Evolutionary conservation across 345 rosid species (phyloP).

Genomic region (Salix purpurea): DNA sequence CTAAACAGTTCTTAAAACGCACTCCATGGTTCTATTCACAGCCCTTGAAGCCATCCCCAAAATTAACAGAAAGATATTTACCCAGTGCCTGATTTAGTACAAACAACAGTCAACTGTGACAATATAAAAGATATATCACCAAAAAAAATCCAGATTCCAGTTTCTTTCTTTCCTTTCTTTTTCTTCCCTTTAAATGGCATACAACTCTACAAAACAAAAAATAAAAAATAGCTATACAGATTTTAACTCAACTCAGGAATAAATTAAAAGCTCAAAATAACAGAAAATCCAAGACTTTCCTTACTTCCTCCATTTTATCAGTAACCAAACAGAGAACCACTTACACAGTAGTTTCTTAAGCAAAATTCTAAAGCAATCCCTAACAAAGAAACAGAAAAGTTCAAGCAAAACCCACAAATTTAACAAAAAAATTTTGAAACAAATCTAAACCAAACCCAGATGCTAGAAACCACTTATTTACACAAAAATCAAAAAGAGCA

Average conservation of each 20-base stretch:
- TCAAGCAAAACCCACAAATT: slow-evolving; percentile 17
- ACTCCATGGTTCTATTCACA: background rate
- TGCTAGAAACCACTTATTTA: slow-evolving; percentile 8
- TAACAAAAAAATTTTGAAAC: background rate
- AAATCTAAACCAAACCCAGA: slow-evolving; percentile 18
- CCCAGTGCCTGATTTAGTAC: background rate
- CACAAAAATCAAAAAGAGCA: background rate
- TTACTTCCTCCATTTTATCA: background rate
- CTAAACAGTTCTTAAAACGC: background rate
- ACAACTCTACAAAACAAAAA: background rate
- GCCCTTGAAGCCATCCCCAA: background rate
- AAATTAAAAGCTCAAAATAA: background rate
- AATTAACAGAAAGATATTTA: background rate
- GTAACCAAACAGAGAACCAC: slow-evolving; percentile 11
- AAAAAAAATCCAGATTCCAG: background rate
- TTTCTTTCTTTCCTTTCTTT: background rate
- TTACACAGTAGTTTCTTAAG: background rate
- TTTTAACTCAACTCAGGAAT: background rate
- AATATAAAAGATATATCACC: background rate
- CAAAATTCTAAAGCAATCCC: background rate
- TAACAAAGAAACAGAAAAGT: background rate
- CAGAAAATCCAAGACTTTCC: background rate
- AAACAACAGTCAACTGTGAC: background rate
- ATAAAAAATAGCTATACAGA: background rate
- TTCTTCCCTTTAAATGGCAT: background rate